Evolutionary conservation across 371 early-diverging fungal species (phyloP).

Genomic region (Mucor indicus): DNA sequence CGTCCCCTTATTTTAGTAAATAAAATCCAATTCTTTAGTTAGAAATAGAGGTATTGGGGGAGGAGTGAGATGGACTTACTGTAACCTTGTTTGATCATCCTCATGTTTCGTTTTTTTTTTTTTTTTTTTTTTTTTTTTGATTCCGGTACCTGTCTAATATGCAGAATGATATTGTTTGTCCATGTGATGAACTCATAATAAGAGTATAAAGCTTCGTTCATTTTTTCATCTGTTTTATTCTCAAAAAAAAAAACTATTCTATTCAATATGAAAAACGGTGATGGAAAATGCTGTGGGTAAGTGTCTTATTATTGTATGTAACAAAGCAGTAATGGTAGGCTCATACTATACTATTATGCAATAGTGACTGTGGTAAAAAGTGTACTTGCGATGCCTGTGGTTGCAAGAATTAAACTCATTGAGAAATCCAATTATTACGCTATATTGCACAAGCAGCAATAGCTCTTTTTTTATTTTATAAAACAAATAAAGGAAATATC

Average conservation of each 20-base stretch:
- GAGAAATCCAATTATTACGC: background rate
- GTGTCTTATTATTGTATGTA: background rate
- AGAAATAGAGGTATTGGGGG: too few species aligned
- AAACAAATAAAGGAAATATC: background rate
- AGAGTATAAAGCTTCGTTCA: too few species aligned
- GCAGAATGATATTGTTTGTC: too few species aligned
- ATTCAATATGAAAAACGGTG: conserved; percentile 28
- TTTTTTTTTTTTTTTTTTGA: conserved; percentile 31
- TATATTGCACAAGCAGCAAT: background rate
- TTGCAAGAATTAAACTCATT: conserved; percentile 17
- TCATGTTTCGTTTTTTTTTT: conserved; percentile 55
- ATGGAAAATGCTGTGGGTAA: conserved; percentile 34
- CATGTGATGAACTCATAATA: too few species aligned
- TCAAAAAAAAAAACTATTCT: background rate
- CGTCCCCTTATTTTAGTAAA: background rate
- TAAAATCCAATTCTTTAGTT: background rate
- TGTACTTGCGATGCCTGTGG: conserved; percentile 20
- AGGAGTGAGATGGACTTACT: background rate
- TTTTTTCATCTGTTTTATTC: too few species aligned
- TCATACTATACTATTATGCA: background rate
- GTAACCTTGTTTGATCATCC: conserved; percentile 30
- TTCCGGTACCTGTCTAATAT: background rate
- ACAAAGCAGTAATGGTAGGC: background rate
- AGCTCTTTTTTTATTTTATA: background rate
- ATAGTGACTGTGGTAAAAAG: conserved; percentile 17